Base-by-base conservation (phyloP, 306 rosid genomes). In the Delonix regia region DNA sequence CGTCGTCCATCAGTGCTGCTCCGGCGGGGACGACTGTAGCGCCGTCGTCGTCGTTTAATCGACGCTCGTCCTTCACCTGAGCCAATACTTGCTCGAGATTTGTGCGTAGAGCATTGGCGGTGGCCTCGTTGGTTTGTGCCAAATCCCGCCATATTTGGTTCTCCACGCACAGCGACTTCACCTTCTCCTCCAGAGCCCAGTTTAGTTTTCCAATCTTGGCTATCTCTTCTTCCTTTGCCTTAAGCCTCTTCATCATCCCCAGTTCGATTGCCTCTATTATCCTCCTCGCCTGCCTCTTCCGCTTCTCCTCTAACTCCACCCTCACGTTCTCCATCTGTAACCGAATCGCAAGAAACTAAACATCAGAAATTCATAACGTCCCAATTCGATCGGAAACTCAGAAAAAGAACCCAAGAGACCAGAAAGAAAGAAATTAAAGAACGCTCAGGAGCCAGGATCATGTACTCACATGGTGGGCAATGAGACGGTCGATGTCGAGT, bases 71-170 rank as follows among this genome's bases (percentile, higher is more conserved):
- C 9, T 51, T 82, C 3, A 71, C 83, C 18, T 87, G 89, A 0
- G 86, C 73, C 1, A 90, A 65, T 0, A 87, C 88, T 14, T 91
- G 91, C 68, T 91, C 91, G 4, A 94, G 90, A n/a, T 94, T 87
- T 3, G 82, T 60, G 0, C 98, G 77, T 3, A 94, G 88, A 0
- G 88, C 87, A 74, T 88, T 94, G 28, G 91, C 98, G 0, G 92
- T 87, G 51, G 92, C 97, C 42, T 94, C 97, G 79, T 94, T 94
- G 36, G 87, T 85, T 13, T 91, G 96, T 0, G 98, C 98, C 65
- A 94, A 15, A 12, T 94, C 98, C 4, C 96, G 83, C 98, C 98
- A 94, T 49, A 91, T 67, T 56, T 94, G 93, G 16, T 94, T 94
- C 80, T 94, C 98, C 1, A 91, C 52, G 45, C 80, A 78, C 2